Percentiles rank a stretch among this genome's conserved stretches.
Conservation (phyloP, 2,329 filamentous ascomycete species). For the Stagonosporopsis tanaceti region DNA sequence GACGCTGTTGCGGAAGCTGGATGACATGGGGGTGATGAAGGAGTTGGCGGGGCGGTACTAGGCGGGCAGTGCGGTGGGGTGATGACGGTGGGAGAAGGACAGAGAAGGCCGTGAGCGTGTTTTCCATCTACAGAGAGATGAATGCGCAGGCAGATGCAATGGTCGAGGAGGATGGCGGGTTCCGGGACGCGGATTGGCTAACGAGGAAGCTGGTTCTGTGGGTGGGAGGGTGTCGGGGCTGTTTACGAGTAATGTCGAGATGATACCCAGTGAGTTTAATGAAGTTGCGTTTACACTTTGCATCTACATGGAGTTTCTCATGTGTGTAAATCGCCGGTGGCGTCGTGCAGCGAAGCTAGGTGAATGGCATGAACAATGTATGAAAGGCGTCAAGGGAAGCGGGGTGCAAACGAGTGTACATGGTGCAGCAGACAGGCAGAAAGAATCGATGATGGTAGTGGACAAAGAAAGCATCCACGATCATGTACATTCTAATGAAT, state of each 20-base stretch:
- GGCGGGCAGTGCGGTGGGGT: neutral
- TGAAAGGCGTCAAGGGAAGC: neutral
- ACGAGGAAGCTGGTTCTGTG: neutral
- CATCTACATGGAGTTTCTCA: too few relatives aligned
- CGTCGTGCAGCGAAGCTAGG: neutral
- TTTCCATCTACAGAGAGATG: neutral
- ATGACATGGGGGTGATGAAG: constrained; percentile 18
- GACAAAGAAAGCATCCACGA: constrained; percentile 14
- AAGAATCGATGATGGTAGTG: neutral
- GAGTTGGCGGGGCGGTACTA: neutral
- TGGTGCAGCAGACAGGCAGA: too few relatives aligned
- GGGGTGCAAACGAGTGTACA: too few relatives aligned
- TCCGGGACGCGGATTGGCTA: neutral
- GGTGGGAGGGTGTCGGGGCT: neutral
- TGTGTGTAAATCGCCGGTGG: too few relatives aligned
- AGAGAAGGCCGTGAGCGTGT: neutral
- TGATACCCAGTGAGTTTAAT: neutral
- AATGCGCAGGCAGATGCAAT: neutral
- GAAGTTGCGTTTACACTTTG: neutral
- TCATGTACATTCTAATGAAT: constrained; percentile 29
- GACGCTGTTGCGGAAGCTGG: constrained; percentile 22
- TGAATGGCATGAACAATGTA: neutral
- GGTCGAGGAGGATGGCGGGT: neutral
- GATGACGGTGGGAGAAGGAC: too few relatives aligned
- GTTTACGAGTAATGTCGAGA: neutral